phyloP scores from a whole-genome alignment of 257 asterid species.

The Eustoma russellianum region DNA sequence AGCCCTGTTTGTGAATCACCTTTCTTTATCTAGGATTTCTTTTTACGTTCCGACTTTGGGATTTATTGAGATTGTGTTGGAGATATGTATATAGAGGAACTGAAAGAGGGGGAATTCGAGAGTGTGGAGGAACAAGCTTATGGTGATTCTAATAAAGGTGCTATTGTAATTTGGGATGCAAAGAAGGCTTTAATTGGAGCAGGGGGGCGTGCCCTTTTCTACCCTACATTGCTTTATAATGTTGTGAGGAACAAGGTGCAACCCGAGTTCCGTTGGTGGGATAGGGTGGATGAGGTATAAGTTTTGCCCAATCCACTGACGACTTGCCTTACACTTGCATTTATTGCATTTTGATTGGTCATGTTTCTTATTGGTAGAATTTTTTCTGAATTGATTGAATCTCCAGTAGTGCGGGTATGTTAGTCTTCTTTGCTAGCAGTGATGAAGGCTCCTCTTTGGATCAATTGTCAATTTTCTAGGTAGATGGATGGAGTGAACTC shows the following conservation, averaged over 20 bases:
- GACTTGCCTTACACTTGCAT: too few relatives aligned
- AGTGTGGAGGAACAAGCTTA: neutral
- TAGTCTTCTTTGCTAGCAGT: too few relatives aligned
- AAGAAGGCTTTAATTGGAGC: conserved; percentile 84
- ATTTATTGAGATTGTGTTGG: too few relatives aligned
- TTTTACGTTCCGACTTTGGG: too few relatives aligned
- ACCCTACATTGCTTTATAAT: conserved; percentile 85
- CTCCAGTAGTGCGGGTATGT: neutral
- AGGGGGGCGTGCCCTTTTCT: conserved; percentile 92
- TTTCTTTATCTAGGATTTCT: too few relatives aligned
- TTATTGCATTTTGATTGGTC: too few relatives aligned
- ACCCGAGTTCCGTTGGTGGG: conserved; percentile 97
- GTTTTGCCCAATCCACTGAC: neutral
- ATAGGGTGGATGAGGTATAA: conserved; percentile 82
- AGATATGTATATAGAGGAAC: too few relatives aligned
- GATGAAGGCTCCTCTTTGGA: neutral
- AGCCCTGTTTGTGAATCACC: too few relatives aligned
- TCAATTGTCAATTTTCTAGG: neutral
- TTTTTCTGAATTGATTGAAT: neutral
- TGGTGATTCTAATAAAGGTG: conserved; percentile 29
- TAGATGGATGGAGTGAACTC: too few relatives aligned
- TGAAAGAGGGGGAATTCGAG: too few relatives aligned
- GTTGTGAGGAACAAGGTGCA: conserved; percentile 80
- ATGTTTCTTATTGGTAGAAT: too few relatives aligned
- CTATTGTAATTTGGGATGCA: conserved; percentile 47